Percentiles rank a stretch among this genome's conserved stretches.
phyloP scores from a whole-genome alignment of 192 early-diverging fungal species.

The Coemansia sp. region DNA sequence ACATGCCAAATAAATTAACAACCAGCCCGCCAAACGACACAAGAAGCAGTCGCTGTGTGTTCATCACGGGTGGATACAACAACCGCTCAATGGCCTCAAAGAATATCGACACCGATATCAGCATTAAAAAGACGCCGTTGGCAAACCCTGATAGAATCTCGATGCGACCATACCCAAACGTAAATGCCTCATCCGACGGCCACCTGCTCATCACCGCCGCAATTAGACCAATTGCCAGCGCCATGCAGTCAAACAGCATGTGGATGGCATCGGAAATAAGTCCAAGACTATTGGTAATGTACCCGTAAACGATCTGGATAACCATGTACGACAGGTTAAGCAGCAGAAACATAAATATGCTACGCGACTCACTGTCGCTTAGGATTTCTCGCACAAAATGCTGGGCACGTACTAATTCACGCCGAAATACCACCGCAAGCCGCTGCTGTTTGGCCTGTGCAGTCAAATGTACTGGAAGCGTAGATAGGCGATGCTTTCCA shows the following conservation, averaged over 20 bases:
- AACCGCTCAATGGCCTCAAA: conserved; percentile 89
- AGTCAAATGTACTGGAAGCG: background rate
- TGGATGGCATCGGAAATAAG: conserved; percentile 96
- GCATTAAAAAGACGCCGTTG: conserved; percentile 87
- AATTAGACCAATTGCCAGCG: conserved; percentile 80
- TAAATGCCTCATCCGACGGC: conserved; percentile 75
- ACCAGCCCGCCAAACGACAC: conserved; percentile 88
- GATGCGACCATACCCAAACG: conserved; percentile 79
- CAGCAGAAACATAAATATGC: conserved; percentile 91
- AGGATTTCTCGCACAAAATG: conserved; percentile 29
- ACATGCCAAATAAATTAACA: conserved; percentile 91
- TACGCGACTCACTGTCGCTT: conserved; percentile 68
- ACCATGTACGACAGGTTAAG: conserved; percentile 92
- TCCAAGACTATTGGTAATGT: conserved; percentile 82
- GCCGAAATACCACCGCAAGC: background rate
- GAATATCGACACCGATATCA: conserved; percentile 86
- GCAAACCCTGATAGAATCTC: conserved; percentile 91
- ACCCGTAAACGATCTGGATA: conserved; percentile 80
- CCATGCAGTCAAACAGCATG: conserved; percentile 97
- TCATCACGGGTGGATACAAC: conserved; percentile 82
- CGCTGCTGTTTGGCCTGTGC: conserved; percentile 2
- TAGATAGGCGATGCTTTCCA: background rate
- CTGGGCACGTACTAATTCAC: background rate
- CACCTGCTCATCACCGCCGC: conserved; percentile 91
- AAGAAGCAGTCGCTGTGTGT: conserved; percentile 77